Evolutionary conservation across 768 basidiomycete genomes (phyloP).

Genomic region (Macrolepiota albuminosa): DNA sequence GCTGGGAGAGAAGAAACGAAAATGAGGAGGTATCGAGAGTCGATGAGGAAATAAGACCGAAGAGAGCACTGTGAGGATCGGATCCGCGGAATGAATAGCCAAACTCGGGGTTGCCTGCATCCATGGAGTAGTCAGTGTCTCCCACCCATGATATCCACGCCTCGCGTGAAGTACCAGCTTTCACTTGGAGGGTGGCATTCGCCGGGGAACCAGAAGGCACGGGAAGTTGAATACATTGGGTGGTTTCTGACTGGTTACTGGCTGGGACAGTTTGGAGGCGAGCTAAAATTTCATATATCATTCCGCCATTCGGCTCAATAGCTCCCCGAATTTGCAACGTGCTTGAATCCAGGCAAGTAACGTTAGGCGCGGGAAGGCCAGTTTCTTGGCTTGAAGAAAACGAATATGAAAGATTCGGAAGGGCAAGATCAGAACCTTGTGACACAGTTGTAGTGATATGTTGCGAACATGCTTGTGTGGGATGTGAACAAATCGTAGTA

Average conservation of each 20-base stretch:
- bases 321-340: slow-evolving; percentile 54
- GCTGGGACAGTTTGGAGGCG: slow-evolving; percentile 28
- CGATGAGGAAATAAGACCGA: slow-evolving; percentile 30
- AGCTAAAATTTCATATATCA: slow-evolving; percentile 65
- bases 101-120: slow-evolving; percentile 52
- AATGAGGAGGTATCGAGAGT: slow-evolving; percentile 26
- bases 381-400: slow-evolving; percentile 42
- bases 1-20: slow-evolving; percentile 35
- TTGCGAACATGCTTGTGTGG: slow-evolving; percentile 56
- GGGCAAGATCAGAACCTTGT: slow-evolving; percentile 7
- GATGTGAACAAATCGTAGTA: slow-evolving; percentile 62
- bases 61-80: slow-evolving; percentile 50
- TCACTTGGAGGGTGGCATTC: slow-evolving; percentile 45
- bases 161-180: slow-evolving; percentile 35
- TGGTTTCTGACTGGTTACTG: slow-evolving; percentile 13
- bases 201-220: slow-evolving; percentile 25
- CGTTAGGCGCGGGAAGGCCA: slow-evolving; percentile 50
- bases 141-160: slow-evolving; percentile 71
- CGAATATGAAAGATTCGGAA: slow-evolving; percentile 41
- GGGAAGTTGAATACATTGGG: slow-evolving; percentile 28
- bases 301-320: slow-evolving; percentile 44
- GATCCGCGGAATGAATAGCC: slow-evolving; percentile 59
- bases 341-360: slow-evolving; percentile 53
- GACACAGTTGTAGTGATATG: slow-evolving; percentile 35
- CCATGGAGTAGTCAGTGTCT: slow-evolving; percentile 64